Conservation (phyloP, 176 grass and related monocot genomes). For the Carex scoparia region DNA sequence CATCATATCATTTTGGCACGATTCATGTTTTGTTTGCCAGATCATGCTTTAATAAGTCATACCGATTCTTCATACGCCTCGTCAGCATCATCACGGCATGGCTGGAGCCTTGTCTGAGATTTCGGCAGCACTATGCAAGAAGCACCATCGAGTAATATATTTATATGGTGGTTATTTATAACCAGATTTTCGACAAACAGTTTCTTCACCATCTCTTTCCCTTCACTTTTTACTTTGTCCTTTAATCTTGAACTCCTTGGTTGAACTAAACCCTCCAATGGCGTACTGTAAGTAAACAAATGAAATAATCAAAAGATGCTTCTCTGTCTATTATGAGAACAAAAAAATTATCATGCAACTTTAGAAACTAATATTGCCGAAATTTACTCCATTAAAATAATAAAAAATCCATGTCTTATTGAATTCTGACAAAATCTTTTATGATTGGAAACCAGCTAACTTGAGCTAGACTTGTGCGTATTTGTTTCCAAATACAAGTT, state of each 20-base stretch:
- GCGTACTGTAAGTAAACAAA: constrained; percentile 49
- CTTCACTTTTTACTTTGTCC: constrained; percentile 85
- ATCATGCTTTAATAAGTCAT: constrained; percentile 7
- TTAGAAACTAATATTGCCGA: not conserved
- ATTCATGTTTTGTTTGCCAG: not conserved
- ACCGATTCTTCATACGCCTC: constrained; percentile 38
- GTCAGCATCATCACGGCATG: constrained; percentile 27
- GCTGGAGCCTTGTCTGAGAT: constrained; percentile 40
- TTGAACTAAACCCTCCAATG: constrained; percentile 47
- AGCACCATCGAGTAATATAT: constrained; percentile 48
- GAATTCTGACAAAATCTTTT: not conserved
- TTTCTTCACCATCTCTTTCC: constrained; percentile 71
- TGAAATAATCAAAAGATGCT: constrained; percentile 12
- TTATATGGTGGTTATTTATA: constrained; percentile 68
- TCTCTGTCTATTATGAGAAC: not conserved
- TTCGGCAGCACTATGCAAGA: constrained; percentile 81
- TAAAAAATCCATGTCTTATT: not conserved
- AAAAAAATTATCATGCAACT: not conserved
- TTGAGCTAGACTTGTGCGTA: not conserved
- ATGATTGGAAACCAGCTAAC: not conserved
- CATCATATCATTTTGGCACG: no score
- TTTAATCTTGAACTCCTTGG: constrained; percentile 88
- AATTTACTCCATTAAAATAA: not conserved
- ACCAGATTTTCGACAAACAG: constrained; percentile 81
- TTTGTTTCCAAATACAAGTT: not conserved